phyloP scores from a whole-genome alignment of 1,284 basidiomycete species.

The Coniferiporia weirii region DNA sequence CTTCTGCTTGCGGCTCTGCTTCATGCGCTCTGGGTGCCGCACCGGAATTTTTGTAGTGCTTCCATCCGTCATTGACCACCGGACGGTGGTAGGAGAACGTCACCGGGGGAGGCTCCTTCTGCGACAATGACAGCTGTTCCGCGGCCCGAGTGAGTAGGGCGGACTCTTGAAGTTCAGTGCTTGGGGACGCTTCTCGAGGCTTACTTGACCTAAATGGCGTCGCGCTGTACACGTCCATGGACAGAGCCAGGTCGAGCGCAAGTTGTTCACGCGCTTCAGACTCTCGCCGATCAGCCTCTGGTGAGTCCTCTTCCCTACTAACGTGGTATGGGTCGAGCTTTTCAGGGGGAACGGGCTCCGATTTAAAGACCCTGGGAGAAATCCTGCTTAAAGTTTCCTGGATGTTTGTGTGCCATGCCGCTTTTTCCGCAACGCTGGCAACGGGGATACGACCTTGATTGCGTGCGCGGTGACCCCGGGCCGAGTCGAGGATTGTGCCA shows the following conservation, averaged over 20 bases:
- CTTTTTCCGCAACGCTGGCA: constrained; percentile 33
- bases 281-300: constrained; percentile 43
- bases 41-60: constrained; percentile 23
- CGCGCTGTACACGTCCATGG: constrained; percentile 50
- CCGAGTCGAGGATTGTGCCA: constrained; percentile 43
- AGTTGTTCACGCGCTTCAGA: constrained; percentile 54
- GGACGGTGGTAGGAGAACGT: constrained; percentile 14
- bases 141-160: constrained; percentile 9
- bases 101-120: constrained; percentile 16
- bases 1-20: constrained; percentile 16
- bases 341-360: constrained; percentile 31
- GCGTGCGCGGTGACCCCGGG: constrained; percentile 47
- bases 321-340: constrained; percentile 41
- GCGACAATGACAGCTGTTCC: constrained; percentile 5
- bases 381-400: constrained; percentile 38
- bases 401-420: constrained; percentile 52
- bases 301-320: constrained; percentile 30
- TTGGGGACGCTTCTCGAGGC: constrained; percentile 26
- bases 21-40: constrained; percentile 29
- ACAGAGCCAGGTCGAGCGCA: constrained; percentile 55
- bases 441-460: constrained; percentile 41
- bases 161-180: constrained; percentile 36
- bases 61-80: constrained; percentile 2
- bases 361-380: constrained; percentile 32
- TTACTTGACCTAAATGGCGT: constrained; percentile 30